phyloP scores from a whole-genome alignment of 192 early-diverging fungal species.

The Coemansia reversa region DNA sequence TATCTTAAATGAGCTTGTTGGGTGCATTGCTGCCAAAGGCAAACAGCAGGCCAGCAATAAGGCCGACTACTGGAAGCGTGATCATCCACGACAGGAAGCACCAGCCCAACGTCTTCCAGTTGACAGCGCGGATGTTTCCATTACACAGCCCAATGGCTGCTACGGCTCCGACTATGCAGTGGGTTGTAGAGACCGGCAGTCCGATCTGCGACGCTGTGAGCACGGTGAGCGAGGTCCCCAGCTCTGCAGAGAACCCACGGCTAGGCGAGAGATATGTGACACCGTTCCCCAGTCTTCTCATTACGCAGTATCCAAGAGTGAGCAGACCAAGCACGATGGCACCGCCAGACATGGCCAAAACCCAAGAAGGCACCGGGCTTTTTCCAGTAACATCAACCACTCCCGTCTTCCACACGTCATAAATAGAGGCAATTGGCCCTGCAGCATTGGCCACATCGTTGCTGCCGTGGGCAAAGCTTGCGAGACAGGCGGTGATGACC shows the following conservation, averaged over 20 bases:
- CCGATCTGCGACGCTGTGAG: conserved; percentile 76
- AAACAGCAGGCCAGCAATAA: conserved; percentile 65
- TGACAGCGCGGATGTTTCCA: conserved; percentile 62
- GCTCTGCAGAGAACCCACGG: conserved; percentile 76
- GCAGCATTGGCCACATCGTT: conserved; percentile 88
- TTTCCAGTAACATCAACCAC: conserved; percentile 55
- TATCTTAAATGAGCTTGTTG: conserved; percentile 20
- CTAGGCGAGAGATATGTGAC: conserved; percentile 79
- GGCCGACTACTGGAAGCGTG: conserved; percentile 71
- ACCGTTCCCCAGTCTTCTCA: conserved; percentile 79
- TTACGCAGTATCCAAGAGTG: conserved; percentile 74
- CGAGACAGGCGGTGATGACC: conserved; percentile 74
- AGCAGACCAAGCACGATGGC: conserved; percentile 76
- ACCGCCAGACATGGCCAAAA: conserved; percentile 69
- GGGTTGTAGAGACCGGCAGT: conserved; percentile 81
- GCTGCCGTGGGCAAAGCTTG: conserved; percentile 82
- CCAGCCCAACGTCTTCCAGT: conserved; percentile 72
- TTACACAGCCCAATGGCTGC: conserved; percentile 73
- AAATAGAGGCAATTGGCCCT: conserved; percentile 76
- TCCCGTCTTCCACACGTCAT: conserved; percentile 63
- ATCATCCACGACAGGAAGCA: conserved; percentile 71
- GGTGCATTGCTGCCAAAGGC: conserved; percentile 62
- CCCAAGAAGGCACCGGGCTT: conserved; percentile 69
- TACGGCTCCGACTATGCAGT: conserved; percentile 80
- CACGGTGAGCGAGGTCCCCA: conserved; percentile 74